These are phyloP conservation scores for Coniferiporia sulphurascens DNA, from an alignment of 1,284 basidiomycete species.

Conservation along the genomic window DNA sequence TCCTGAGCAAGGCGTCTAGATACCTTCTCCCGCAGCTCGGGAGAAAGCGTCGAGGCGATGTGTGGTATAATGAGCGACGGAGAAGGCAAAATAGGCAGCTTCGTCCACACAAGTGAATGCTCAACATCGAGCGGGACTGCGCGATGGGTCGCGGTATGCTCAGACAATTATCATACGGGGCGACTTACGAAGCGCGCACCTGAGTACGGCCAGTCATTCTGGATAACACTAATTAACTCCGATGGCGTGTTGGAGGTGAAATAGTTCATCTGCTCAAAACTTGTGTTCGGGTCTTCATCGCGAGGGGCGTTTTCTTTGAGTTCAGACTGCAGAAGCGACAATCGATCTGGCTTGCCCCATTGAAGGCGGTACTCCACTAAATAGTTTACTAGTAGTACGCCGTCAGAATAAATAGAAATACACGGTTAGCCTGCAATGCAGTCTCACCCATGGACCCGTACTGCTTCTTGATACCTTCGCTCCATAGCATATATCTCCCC, in stretches of 20 bases:
- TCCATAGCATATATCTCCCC: constrained; percentile 58
- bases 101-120: constrained; percentile 73
- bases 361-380: constrained; percentile 59
- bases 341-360: constrained; percentile 65
- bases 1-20: constrained; percentile 51
- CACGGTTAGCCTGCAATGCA: background rate
- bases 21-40: constrained; percentile 6
- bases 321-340: constrained; percentile 48
- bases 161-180: background rate
- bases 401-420: background rate
- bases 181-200: constrained; percentile 35
- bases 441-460: constrained; percentile 63
- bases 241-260: constrained; percentile 59
- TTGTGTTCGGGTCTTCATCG: constrained; percentile 17
- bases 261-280: constrained; percentile 31
- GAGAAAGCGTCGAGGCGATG: constrained; percentile 32
- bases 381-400: constrained; percentile 51
- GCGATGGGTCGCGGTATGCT: constrained; percentile 2
- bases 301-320: constrained; percentile 27
- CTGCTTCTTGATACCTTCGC: constrained; percentile 44
- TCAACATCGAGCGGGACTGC: constrained; percentile 68
- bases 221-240: constrained; percentile 63
- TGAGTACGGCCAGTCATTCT: constrained; percentile 83
- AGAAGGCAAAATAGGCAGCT: constrained; percentile 61
- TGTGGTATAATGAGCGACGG: constrained; percentile 39